Percentiles rank a stretch among this genome's conserved stretches.
Evolutionary conservation across 1,139 yeast species (phyloP).

Genomic region (Geotrichum cucujoidarum): DNA sequence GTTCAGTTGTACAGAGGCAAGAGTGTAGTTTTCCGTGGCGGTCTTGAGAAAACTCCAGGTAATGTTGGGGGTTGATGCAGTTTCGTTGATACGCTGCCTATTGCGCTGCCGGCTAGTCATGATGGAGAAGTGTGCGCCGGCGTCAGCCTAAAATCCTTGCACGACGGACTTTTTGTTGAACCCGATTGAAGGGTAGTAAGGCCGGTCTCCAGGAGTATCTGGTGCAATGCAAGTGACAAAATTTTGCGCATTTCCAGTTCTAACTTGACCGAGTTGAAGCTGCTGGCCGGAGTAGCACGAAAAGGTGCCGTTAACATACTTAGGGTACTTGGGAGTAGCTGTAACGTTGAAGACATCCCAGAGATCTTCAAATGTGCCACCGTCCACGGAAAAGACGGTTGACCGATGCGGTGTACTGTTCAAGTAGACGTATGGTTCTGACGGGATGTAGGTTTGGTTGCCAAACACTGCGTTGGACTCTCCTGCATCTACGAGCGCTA

Average conservation of each 20-base stretch:
- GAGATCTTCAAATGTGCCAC: too few species aligned
- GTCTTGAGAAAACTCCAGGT: not conserved
- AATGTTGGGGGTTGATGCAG: not conserved
- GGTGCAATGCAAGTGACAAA: too few species aligned
- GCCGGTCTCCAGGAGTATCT: too few species aligned
- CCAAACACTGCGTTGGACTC: not conserved
- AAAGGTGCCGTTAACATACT: too few species aligned
- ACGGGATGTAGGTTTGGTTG: not conserved
- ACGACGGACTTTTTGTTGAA: not conserved
- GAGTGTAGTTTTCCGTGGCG: not conserved
- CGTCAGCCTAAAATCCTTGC: not conserved
- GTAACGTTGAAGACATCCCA: too few species aligned
- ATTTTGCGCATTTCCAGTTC: too few species aligned
- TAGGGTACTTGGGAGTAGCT: too few species aligned
- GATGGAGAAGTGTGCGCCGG: not conserved
- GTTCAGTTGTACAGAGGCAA: not conserved
- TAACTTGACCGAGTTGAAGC: too few species aligned
- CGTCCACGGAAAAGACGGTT: too few species aligned
- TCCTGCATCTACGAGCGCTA: not conserved
- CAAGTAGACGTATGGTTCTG: not conserved
- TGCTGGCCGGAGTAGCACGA: too few species aligned
- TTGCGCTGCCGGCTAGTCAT: conserved; percentile 1
- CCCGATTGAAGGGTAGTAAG: not conserved
- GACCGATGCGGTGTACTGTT: not conserved
- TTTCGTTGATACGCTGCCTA: not conserved